Evolutionary conservation across 2,329 filamentous ascomycete species (phyloP), one percentile per base, ranked within the genome.

Genomic region (Botrytis medusae): DNA sequence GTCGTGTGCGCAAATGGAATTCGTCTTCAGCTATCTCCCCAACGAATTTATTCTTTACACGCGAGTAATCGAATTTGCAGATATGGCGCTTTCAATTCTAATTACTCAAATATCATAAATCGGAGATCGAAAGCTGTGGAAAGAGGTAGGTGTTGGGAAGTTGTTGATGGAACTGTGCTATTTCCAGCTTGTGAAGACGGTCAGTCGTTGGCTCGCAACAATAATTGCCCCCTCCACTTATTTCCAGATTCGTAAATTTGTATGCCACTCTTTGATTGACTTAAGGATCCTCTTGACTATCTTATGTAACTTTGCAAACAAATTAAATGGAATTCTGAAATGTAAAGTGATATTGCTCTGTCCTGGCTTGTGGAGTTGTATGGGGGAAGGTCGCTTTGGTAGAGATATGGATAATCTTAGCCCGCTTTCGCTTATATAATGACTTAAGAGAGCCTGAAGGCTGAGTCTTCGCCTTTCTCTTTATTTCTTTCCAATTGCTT

Each of bases 361-460:
- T 77, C 73, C 73, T 73, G 72, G 75, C 70, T 72, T 71, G 73
- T 74, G 77, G 74, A 77, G 76, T 77, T 79, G 79, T 77, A 78
- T 72, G 72, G 74, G 75, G 71, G 72, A 79, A 57, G 74, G 62
- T 75, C 40, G 70, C 71, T 74, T 75, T 74, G 60, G 74, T 72
- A 74, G 76, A 78, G 77, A 77, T 77, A 77, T 74, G 74, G 72
- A n/a, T 67, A 72, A 72, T 32, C 72, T 73, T 71, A 64, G 73
- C 40, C 46, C 57, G 65, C 68, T 73, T 72, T 76, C 63, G 77
- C 77, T 79, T 76, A 79, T 74, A 75, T 72, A 62, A 62, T 61
- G 29, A 61, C 29, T 44, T 12, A 25, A 16, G 42, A 44, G 40
- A 63, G n/a, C 34, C 60, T 48, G 32, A 32, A 57, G 48, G 46